These are phyloP conservation scores for Cyclotella atomus DNA, from an alignment of 108 stramenopile species.

Conservation along the genomic window DNA sequence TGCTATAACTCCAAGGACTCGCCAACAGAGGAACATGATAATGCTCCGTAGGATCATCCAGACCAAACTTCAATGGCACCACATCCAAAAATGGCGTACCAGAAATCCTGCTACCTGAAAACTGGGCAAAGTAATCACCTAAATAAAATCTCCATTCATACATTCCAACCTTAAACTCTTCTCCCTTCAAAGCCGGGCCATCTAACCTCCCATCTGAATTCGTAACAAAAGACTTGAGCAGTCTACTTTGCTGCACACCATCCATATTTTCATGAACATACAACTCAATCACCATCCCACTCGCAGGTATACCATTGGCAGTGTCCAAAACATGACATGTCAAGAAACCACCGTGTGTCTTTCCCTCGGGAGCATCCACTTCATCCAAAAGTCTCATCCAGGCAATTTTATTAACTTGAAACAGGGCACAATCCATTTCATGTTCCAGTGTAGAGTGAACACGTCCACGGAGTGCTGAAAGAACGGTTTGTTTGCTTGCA, in stretches of 20 bases:
- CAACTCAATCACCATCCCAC: conserved; percentile 79
- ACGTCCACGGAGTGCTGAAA: conserved; percentile 75
- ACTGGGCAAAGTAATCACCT: conserved; percentile 89
- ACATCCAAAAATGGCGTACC: conserved; percentile 87
- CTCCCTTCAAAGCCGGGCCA: conserved; percentile 77
- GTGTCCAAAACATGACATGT: conserved; percentile 92
- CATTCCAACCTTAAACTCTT: conserved; percentile 69
- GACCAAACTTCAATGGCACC: conserved; percentile 86
- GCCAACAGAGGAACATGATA: conserved; percentile 92
- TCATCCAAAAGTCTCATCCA: conserved; percentile 87
- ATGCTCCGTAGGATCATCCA: conserved; percentile 93
- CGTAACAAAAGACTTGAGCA: conserved; percentile 73
- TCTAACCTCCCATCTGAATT: conserved; percentile 84
- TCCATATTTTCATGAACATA: conserved; percentile 49
- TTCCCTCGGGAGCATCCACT: conserved; percentile 40
- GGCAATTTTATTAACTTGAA: conserved; percentile 91
- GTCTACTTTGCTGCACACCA: conserved; percentile 1
- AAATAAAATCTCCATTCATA: conserved; percentile 88
- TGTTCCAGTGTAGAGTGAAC: conserved; percentile 38
- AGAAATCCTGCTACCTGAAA: conserved; percentile 46
- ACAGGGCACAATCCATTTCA: conserved; percentile 70
- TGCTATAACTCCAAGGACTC: conserved; percentile 89
- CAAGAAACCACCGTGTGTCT: conserved; percentile 73
- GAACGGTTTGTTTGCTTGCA: conserved; percentile 81
- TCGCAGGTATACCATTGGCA: conserved; percentile 76